Base-by-base conservation (phyloP, 345 rosid species). In the Tarenaya hassleriana region DNA sequence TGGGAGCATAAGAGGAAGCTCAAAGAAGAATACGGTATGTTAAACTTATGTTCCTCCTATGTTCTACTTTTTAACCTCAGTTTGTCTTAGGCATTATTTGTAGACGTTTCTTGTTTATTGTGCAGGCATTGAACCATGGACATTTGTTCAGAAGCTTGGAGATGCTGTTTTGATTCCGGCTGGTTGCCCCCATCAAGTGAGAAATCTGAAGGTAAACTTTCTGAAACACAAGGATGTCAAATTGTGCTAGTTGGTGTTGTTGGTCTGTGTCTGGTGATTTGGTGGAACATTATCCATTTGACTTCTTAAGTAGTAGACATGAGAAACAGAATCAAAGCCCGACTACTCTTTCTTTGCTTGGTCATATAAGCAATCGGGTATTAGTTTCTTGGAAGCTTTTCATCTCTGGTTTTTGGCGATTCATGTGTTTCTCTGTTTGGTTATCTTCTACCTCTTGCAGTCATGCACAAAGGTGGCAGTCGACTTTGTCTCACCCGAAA, bases 21-120 rank as follows among this genome's bases (percentile, higher is more conserved):
- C 16, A 81, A 86, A 71, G 77, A 83, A 60, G 88, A 89, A 73
- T 83, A 56, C 65, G 97, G 97, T 88, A 40, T 21, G 53, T 12
- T 32, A 14, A 11, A 10, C 34, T 34, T 45, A 20, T 0, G 10
- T 6, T 31, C 12, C 45, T 31, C 12, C 11, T 48, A 31, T 40
- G 27, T 34, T 21, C 15, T 16, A 13, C 16, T 12, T 19, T 10
- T 52, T 24, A 58, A 42, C 5, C 17, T 12, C 4, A 2, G 45
- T 8, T 42, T 60, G 44, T 32, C 44, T 60, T 18, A 41, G 35
- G 14, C 18, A 11, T 42, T 0, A 10, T 47, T 52, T 21, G 17
- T 4, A 27, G 0, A 24, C 29, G 2, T 24, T 24, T 24, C 29
- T 24, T 24, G 29, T 24, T 24, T 35, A 7, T 60, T 55, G 27